Base-by-base conservation (phyloP, 2,329 filamentous ascomycete genomes). In the Sporothrix luriei region DNA sequence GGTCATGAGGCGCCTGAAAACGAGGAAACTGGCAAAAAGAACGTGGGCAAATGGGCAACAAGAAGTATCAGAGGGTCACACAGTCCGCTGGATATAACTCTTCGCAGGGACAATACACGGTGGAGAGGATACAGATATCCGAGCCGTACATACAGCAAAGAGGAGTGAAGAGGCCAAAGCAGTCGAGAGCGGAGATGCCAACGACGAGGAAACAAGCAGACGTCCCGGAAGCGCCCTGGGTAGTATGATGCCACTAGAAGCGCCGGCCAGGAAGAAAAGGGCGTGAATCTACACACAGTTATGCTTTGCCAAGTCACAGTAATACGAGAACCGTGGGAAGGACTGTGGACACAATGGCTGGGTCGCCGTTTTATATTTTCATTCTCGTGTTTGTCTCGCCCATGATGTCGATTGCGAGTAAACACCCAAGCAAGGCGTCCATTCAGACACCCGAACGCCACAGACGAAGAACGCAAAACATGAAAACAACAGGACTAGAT, bases 201-300 rank as follows among this genome's bases (percentile, higher is more conserved):
- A 43, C 55, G n/a, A 4, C 33, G 33, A 61, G n/a, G 43, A 61
- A 61, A 61, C 33, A 61, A 38, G 55, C 24, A 43, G 43, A 61
- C 55, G n/a, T 43, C 3, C 11, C 14, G 10, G 16, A 19, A 33
- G n/a, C n/a, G n/a, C n/a, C n/a, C n/a, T n/a, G n/a, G n/a, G n/a
- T n/a, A n/a, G 48, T 62, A 48, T 62, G 26, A 62, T 26, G 21
- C 33, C 14, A 6, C 33, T 26, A 64, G 14, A 43, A 64, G 59
- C 40, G 21, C 59, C 59, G 59, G 59, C 59, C 59, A 48, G n/a
- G 14, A 40, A 61, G 33, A 33, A 33, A 7, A 6, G 33, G 33
- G 33, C 9, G 33, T 33, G 33, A 33, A 33, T 6, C 7, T 7
- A n/a, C n/a, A 7, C 6, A 33, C 33, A 61, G n/a, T 43, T n/a